Evolutionary conservation across 345 rosid species (phyloP).

Genomic region (Abelmoschus esculentus): DNA sequence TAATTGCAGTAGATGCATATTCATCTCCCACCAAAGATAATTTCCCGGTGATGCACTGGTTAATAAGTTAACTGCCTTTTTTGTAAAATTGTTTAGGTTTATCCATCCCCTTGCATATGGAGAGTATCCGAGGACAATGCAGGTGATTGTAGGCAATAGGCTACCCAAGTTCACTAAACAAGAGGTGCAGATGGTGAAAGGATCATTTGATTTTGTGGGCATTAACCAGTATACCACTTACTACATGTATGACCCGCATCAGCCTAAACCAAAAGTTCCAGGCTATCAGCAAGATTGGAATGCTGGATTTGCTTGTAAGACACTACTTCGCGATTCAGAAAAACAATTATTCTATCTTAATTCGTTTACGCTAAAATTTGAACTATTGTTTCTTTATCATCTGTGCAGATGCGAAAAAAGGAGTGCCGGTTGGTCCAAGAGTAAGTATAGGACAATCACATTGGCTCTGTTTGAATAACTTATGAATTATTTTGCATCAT

Average conservation of each 20-base stretch:
- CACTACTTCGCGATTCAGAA: not conserved
- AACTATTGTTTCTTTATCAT: conserved; percentile 4
- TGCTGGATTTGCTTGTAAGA: conserved; percentile 68
- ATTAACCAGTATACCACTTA: conserved; percentile 86
- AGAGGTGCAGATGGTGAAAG: conserved; percentile 80
- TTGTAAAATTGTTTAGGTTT: conserved; percentile 40
- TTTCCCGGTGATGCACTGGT: not conserved
- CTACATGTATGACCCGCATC: conserved; percentile 56
- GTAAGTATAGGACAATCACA: conserved; percentile 24
- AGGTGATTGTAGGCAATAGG: conserved; percentile 61
- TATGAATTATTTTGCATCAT: not conserved
- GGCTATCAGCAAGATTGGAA: conserved; percentile 97
- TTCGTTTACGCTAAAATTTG: not conserved
- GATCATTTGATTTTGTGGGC: conserved; percentile 84
- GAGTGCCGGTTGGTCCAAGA: conserved; percentile 70
- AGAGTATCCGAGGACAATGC: conserved; percentile 85
- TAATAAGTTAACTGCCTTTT: not conserved
- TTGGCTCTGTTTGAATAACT: not conserved
- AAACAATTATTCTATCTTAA: not conserved
- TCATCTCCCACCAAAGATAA: too few relatives aligned
- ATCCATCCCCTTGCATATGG: conserved; percentile 90
- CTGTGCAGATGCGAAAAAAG: conserved; percentile 50
- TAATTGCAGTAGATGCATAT: not conserved
- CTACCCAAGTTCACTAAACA: conserved; percentile 73
- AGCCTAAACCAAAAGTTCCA: conserved; percentile 31